Percentiles rank a stretch among this genome's conserved stretches.
phyloP scores from a whole-genome alignment of 2,329 filamentous ascomycete species.

The Penicillium oxalicum region DNA sequence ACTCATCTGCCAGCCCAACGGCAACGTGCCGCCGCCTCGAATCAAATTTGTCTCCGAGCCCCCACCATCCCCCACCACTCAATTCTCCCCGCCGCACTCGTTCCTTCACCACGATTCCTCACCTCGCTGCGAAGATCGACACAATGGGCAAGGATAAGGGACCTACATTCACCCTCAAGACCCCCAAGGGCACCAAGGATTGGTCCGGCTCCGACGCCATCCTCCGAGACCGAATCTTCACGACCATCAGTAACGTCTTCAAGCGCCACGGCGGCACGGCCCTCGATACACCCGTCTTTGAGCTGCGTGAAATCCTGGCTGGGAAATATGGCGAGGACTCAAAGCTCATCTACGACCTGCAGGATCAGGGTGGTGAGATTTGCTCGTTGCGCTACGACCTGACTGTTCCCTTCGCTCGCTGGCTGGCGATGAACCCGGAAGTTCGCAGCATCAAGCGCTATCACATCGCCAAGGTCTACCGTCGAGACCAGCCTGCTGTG shows the following conservation, averaged over 20 bases:
- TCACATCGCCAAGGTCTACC: conserved; percentile 89
- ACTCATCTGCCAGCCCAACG: conserved; percentile 17
- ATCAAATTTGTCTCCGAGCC: conserved; percentile 25
- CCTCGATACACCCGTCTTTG: conserved; percentile 78
- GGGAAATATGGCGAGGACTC: conserved; percentile 91
- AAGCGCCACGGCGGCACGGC: conserved; percentile 75
- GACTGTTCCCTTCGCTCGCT: conserved; percentile 85
- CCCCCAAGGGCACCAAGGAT: conserved; percentile 85
- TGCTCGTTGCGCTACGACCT: conserved; percentile 81
- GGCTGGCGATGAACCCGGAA: conserved; percentile 82
- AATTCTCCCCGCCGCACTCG: conserved; percentile 23
- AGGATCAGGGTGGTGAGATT: conserved; percentile 80
- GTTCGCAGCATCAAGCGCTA: conserved; percentile 86
- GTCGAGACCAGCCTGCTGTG: conserved; percentile 75
- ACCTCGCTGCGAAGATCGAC: conserved; percentile 13
- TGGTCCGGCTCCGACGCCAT: conserved; percentile 75
- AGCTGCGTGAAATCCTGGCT: conserved; percentile 76
- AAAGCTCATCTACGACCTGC: conserved; percentile 85
- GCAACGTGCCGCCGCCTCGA: conserved; percentile 18
- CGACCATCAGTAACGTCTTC: conserved; percentile 69
- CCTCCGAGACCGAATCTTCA: conserved; percentile 74
- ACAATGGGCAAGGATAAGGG: conserved; percentile 37
- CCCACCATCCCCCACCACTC: conserved; percentile 26
- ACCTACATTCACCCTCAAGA: conserved; percentile 64
- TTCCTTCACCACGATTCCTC: conserved; percentile 19